These are phyloP conservation scores for Talaromyces sp. DNA, from an alignment of 2,329 filamentous ascomycete species.

Conservation along the genomic window DNA sequence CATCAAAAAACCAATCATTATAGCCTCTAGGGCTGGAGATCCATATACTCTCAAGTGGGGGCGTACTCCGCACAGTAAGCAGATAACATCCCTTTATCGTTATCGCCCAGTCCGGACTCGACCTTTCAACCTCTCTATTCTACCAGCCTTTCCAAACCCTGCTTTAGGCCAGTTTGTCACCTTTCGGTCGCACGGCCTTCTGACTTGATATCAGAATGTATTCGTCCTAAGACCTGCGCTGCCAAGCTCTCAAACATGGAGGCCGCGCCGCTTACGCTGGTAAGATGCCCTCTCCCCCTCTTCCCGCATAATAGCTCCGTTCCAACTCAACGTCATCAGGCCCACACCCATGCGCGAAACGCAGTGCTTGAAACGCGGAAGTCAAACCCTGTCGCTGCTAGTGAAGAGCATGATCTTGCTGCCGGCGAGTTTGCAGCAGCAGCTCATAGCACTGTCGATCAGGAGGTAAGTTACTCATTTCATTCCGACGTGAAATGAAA, in stretches of 20 bases:
- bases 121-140: no score
- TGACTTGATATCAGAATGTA: neutral
- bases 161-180: no score
- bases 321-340: constrained; percentile 52
- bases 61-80: no score
- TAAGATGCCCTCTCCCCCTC: constrained; percentile 32
- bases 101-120: no score
- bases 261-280: constrained; percentile 67
- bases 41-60: no score
- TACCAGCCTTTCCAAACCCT: no score
- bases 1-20: no score
- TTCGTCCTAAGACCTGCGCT: neutral
- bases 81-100: no score
- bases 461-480: constrained; percentile 49
- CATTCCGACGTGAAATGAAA: neutral
- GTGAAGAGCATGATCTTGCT: constrained; percentile 84
- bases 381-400: constrained; percentile 74
- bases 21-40: no score
- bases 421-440: constrained; percentile 87
- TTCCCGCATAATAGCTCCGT: neutral
- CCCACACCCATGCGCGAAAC: constrained; percentile 85
- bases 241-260: constrained; percentile 59
- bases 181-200: neutral
- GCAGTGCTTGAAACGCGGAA: constrained; percentile 72
- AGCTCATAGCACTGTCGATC: constrained; percentile 68